Percentiles rank a stretch among this genome's conserved stretches.
Conservation (phyloP, 352 stramenopile genomes). For the Globisporangium mamillatum region DNA sequence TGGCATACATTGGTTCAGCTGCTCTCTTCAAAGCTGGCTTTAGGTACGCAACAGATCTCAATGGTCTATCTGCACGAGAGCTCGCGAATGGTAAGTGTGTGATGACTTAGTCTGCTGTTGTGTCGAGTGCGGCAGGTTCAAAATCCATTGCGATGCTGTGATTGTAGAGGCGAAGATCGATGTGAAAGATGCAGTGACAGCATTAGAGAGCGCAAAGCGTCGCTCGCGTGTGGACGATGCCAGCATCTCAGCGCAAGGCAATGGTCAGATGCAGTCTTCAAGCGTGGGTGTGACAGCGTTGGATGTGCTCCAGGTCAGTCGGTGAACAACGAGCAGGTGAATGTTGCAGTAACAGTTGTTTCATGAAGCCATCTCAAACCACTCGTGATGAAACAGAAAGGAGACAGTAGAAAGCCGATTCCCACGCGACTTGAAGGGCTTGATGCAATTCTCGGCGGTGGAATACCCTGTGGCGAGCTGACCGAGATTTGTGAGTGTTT, state of each 20-base stretch:
- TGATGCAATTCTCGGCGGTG: slow-evolving; percentile 61
- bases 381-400: slow-evolving; percentile 22
- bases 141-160: neutral
- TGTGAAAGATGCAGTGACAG: slow-evolving; percentile 33
- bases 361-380: neutral
- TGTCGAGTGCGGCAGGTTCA: neutral
- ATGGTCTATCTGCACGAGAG: slow-evolving; percentile 45
- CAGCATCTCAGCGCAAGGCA: slow-evolving; percentile 1
- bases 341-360: neutral
- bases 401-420: slow-evolving; percentile 30
- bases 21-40: slow-evolving; percentile 63
- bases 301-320: slow-evolving; percentile 39
- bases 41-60: slow-evolving; percentile 52
- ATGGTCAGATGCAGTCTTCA: neutral
- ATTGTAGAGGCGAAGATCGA: slow-evolving; percentile 37
- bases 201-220: slow-evolving; percentile 23
- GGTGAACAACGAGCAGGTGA: neutral
- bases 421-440: slow-evolving; percentile 41
- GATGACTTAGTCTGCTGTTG: neutral
- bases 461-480: slow-evolving; percentile 64
- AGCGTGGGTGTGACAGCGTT: slow-evolving; percentile 39
- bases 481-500: slow-evolving; percentile 66
- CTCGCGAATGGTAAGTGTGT: slow-evolving; percentile 44
- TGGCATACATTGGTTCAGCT: slow-evolving; percentile 23
- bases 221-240: too few relatives aligned